A percentile compares a stretch with the other conserved stretches of the same genome.
These are phyloP conservation scores for Scutellaria galericulata DNA, from an alignment of 257 asterid species.

Conservation along the genomic window DNA sequence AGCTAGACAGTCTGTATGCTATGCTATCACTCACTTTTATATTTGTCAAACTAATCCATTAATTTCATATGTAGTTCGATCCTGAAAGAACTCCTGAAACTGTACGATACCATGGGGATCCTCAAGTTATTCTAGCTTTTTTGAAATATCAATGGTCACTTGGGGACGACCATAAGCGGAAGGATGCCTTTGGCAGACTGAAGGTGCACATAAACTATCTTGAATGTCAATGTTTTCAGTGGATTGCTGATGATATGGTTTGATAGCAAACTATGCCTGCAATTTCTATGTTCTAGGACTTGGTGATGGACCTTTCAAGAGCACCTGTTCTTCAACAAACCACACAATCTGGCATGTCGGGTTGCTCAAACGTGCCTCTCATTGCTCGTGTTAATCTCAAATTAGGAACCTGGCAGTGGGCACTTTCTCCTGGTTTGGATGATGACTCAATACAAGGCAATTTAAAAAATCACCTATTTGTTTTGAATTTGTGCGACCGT, in stretches of 20 bases:
- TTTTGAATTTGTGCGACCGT: not conserved
- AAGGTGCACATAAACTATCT: slow-evolving; percentile 58
- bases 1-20: slow-evolving; percentile 10
- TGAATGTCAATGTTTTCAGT: slow-evolving; percentile 14
- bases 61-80: slow-evolving; percentile 66
- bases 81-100: slow-evolving; percentile 87
- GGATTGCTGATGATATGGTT: not conserved
- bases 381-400: slow-evolving; percentile 85
- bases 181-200: slow-evolving; percentile 83
- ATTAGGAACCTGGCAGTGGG: slow-evolving; percentile 95
- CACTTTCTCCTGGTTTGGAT: slow-evolving; percentile 90
- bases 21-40: slow-evolving; percentile 16
- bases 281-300: slow-evolving; percentile 61
- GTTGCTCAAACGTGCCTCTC: slow-evolving; percentile 72
- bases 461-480: slow-evolving; percentile 8
- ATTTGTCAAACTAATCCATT: slow-evolving; percentile 28
- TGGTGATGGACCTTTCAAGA: slow-evolving; percentile 85
- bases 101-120: slow-evolving; percentile 86
- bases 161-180: slow-evolving; percentile 94
- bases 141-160: slow-evolving; percentile 97
- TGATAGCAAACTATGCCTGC: slow-evolving; percentile 27
- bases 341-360: slow-evolving; percentile 57
- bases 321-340: slow-evolving; percentile 64
- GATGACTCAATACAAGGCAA: slow-evolving; percentile 90
- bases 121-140: slow-evolving; percentile 95